Evolutionary conservation across 2,329 filamentous ascomycete genomes (phyloP).

Genomic region (Cercospora brassicicola): DNA sequence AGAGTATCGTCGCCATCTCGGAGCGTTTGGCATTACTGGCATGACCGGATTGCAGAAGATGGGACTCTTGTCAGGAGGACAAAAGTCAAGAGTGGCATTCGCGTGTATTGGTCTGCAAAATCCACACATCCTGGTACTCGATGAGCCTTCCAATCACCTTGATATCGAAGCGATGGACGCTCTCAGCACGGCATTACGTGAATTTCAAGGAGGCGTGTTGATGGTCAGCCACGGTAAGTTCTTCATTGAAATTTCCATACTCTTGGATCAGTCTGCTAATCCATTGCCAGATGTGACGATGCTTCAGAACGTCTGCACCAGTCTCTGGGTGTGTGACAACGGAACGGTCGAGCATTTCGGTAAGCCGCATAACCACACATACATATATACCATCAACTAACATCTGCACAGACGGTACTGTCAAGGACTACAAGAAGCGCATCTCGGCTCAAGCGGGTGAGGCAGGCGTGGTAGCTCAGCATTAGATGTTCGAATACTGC

Average conservation of each 20-base stretch:
- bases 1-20: constrained; percentile 92
- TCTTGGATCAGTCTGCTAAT: not conserved
- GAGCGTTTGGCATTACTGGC: constrained; percentile 81
- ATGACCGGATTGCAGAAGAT: constrained; percentile 97
- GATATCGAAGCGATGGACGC: constrained; percentile 99
- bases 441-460: constrained; percentile 72
- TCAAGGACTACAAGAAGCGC: constrained; percentile 96
- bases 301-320: constrained; percentile 92
- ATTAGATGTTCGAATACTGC: constrained; percentile 28
- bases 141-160: constrained; percentile 97
- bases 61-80: constrained; percentile 88
- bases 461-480: constrained; percentile 66
- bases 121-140: constrained; percentile 94
- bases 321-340: constrained; percentile 92
- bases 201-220: constrained; percentile 90
- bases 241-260: constrained; percentile 10
- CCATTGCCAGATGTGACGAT: constrained; percentile 67
- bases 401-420: constrained; percentile 61
- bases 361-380: constrained; percentile 35
- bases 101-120: constrained; percentile 92
- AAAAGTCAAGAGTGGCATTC: constrained; percentile 97
- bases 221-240: constrained; percentile 84
- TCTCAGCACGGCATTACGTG: constrained; percentile 74
- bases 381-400: not conserved
- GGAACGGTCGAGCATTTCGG: constrained; percentile 93